Percentiles rank a stretch among this genome's conserved stretches.
These are phyloP conservation scores for Dalbergia cultrata DNA, from an alignment of 306 rosid species.

Conservation along the genomic window DNA sequence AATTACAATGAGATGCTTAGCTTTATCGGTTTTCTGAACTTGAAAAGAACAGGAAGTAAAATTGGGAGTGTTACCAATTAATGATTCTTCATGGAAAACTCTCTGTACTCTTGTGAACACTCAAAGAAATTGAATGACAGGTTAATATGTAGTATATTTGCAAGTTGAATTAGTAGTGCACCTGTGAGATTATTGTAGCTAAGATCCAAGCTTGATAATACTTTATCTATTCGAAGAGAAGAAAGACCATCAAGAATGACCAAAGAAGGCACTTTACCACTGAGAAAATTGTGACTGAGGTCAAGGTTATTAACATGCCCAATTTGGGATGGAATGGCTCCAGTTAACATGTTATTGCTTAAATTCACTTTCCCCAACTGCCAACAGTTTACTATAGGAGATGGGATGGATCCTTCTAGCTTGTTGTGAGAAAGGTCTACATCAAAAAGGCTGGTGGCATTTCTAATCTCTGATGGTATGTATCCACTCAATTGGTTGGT, in stretches of 20 bases:
- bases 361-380: background rate
- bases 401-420: background rate
- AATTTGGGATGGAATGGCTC: background rate
- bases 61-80: background rate
- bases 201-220: background rate
- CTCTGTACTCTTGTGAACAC: background rate
- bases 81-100: background rate
- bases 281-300: background rate
- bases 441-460: background rate
- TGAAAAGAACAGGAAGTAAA: background rate
- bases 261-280: background rate
- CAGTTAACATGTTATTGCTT: constrained; percentile 1
- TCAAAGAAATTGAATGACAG: constrained; percentile 8
- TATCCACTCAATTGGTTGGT: background rate
- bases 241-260: background rate
- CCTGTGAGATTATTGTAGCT: constrained; percentile 9
- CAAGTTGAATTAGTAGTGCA: background rate
- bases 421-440: constrained; percentile 1
- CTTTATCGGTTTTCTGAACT: background rate
- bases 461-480: constrained; percentile 8
- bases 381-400: background rate
- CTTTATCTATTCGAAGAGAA: background rate
- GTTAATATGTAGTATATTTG: background rate
- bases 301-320: background rate
- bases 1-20: background rate